phyloP scores from a whole-genome alignment of 2,329 filamentous ascomycete species.

The Pseudogymnoascus sp. region DNA sequence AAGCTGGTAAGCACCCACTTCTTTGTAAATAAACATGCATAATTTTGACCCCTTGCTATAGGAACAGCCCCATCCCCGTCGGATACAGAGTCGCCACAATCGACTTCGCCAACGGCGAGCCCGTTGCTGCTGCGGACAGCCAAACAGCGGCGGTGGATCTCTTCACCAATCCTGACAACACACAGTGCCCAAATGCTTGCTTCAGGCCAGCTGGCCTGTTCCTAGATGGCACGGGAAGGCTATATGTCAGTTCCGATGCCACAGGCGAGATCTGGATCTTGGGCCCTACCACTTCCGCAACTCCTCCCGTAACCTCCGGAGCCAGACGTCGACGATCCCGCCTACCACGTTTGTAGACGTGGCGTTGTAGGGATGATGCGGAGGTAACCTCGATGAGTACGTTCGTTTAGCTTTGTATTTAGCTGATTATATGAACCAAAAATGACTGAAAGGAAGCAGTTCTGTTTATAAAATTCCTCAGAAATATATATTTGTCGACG shows the following conservation, averaged over 20 bases:
- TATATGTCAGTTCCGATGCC: conserved; percentile 55
- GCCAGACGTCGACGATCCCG: neutral
- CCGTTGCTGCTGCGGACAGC: conserved; percentile 34
- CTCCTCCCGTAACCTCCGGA: neutral
- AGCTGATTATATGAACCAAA: neutral
- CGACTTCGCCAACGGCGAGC: conserved; percentile 36
- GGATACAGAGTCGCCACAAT: conserved; percentile 39
- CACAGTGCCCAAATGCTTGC: conserved; percentile 45
- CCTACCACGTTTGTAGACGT: neutral
- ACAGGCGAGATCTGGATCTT: conserved; percentile 60
- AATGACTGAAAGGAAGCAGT: neutral
- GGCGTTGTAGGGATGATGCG: neutral
- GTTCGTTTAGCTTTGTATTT: neutral
- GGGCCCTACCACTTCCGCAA: conserved; percentile 17
- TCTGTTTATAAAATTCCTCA: neutral
- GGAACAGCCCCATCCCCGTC: conserved; percentile 27
- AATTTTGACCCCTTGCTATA: conserved; percentile 14
- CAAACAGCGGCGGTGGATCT: conserved; percentile 42
- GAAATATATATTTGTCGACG: neutral
- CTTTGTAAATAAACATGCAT: conserved; percentile 12
- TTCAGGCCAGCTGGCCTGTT: conserved; percentile 55
- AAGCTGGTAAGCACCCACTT: conserved; percentile 44
- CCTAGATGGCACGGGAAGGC: conserved; percentile 43
- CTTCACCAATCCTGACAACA: conserved; percentile 44
- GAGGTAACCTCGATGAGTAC: neutral